Percentiles rank a stretch among this genome's conserved stretches.
phyloP scores from a whole-genome alignment of 2,329 filamentous ascomycete species.

The Aquanectria penicillioides region DNA sequence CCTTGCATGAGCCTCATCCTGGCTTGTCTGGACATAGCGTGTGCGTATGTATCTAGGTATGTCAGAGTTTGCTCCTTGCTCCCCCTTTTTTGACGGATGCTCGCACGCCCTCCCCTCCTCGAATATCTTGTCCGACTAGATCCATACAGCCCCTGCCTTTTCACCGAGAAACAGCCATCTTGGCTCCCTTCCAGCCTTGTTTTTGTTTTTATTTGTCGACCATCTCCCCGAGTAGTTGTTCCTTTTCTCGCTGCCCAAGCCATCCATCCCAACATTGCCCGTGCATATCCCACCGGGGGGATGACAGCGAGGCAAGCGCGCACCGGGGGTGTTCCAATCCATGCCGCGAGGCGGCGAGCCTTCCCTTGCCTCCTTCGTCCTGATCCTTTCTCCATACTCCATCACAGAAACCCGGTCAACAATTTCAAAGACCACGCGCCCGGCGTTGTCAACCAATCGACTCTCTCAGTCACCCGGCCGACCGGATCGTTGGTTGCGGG shows the following conservation, averaged over 20 bases:
- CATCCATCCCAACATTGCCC: no score
- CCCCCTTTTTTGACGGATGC: neutral
- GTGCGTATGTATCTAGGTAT: neutral
- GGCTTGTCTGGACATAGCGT: neutral
- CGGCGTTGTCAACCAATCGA: no score
- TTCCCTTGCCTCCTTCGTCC: neutral
- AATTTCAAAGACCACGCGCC: no score
- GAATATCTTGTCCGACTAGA: neutral
- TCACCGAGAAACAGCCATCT: neutral
- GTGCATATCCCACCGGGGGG: no score
- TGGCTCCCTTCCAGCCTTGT: no score
- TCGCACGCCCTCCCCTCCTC: neutral
- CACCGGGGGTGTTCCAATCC: no score
- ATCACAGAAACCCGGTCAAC: neutral
- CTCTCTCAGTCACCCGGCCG: no score
- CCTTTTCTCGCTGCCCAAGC: slow-evolving; percentile 4
- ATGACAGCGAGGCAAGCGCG: no score
- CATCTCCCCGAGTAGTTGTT: no score
- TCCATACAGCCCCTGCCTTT: neutral
- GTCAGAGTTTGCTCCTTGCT: neutral
- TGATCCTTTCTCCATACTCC: neutral
- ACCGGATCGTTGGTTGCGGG: no score
- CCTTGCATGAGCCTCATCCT: slow-evolving; percentile 18
- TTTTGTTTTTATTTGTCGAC: no score
- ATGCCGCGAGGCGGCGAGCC: no score